Conservation (phyloP, 2,329 filamentous ascomycete species). For the Paecilomyces formosus region DNA sequence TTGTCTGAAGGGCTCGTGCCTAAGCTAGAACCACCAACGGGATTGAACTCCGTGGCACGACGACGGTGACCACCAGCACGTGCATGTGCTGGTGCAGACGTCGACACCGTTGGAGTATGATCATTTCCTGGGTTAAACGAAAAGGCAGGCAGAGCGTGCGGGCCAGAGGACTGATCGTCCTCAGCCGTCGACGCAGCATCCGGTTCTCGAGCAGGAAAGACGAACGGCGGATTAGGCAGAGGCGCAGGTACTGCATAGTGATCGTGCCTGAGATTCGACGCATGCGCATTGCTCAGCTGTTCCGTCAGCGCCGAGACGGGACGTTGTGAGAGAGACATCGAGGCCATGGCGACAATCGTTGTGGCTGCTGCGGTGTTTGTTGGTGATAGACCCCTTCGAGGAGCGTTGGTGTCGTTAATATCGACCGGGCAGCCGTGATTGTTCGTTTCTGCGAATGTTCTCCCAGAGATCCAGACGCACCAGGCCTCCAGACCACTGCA, state of each 20-base stretch:
- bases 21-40: constrained; percentile 46
- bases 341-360: constrained; percentile 19
- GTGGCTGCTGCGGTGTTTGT: constrained; percentile 2
- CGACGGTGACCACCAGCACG: constrained; percentile 60
- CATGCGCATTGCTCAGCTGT: constrained; percentile 17
- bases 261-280: constrained; percentile 11
- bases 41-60: constrained; percentile 80
- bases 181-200: constrained; percentile 39
- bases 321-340: constrained; percentile 28
- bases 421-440: background rate
- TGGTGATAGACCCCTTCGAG: constrained; percentile 1
- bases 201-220: constrained; percentile 49
- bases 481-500: constrained; percentile 20
- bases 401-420: background rate
- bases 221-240: constrained; percentile 56
- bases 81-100: constrained; percentile 46
- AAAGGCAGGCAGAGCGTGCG: constrained; percentile 27
- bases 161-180: constrained; percentile 42
- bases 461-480: constrained; percentile 11
- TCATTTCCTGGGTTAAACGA: constrained; percentile 29
- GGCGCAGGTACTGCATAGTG: constrained; percentile 21
- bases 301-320: constrained; percentile 20
- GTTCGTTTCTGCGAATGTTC: constrained; percentile 4
- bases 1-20: constrained; percentile 57
- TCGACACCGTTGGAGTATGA: constrained; percentile 41